A percentile compares a stretch with the other conserved stretches of the same genome.
Conservation (phyloP, 257 asterid genomes). For the Ligustrum vulgare region DNA sequence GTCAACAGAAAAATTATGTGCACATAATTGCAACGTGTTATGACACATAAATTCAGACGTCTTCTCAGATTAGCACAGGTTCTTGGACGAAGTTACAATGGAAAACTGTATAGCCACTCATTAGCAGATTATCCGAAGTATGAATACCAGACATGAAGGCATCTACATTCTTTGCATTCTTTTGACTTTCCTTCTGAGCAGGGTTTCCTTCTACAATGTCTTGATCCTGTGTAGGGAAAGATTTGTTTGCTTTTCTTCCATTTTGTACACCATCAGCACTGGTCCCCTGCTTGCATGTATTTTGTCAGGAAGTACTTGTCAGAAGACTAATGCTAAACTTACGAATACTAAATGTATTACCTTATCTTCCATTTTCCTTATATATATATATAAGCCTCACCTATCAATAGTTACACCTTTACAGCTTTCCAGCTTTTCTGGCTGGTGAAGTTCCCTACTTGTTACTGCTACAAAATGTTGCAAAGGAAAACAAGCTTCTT, state of each 20-base stretch:
- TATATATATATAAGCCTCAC: slow-evolving; percentile 44
- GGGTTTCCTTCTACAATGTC: slow-evolving; percentile 30
- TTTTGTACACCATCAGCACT: slow-evolving; percentile 25
- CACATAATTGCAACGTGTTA: slow-evolving; percentile 8
- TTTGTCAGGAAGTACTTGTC: slow-evolving; percentile 24
- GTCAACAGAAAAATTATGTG: neutral
- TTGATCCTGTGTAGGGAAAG: slow-evolving; percentile 24
- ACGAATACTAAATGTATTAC: neutral
- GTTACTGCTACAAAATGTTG: slow-evolving; percentile 36
- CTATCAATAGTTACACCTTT: slow-evolving; percentile 27
- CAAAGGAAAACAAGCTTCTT: slow-evolving; percentile 33
- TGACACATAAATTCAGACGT: slow-evolving; percentile 4
- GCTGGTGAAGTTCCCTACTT: slow-evolving; percentile 42
- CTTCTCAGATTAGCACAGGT: no score
- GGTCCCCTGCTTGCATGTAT: slow-evolving; percentile 29
- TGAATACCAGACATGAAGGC: slow-evolving; percentile 44
- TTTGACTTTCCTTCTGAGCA: slow-evolving; percentile 30
- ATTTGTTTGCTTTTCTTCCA: slow-evolving; percentile 23
- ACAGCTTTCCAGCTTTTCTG: slow-evolving; percentile 38
- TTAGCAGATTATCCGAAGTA: slow-evolving; percentile 13
- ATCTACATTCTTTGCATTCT: slow-evolving; percentile 28
- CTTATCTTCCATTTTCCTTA: slow-evolving; percentile 18
- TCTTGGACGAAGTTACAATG: no score
- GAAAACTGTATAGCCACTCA: no score
- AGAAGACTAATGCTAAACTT: slow-evolving; percentile 14